phyloP scores from a whole-genome alignment of 83 land plant species.

The Isoetes engelmannii region DNA sequence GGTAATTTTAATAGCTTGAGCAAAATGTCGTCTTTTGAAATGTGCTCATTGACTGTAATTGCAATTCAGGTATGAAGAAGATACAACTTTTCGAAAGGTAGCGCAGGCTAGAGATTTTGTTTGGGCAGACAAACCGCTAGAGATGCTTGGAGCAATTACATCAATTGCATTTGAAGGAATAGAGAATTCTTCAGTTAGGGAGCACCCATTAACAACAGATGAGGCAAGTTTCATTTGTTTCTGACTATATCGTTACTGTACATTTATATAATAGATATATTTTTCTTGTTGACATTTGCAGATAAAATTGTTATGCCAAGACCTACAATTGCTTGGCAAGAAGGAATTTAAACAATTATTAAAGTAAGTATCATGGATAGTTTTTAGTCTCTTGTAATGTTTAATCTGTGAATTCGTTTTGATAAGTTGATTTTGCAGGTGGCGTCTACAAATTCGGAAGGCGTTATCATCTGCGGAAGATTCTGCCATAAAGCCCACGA shows the following conservation, averaged over 20 bases:
- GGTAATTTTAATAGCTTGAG: conserved; percentile 33
- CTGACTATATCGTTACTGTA: not conserved
- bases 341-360: conserved; percentile 81
- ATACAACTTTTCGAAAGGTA: conserved; percentile 46
- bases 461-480: conserved; percentile 40
- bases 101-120: conserved; percentile 60
- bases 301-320: conserved; percentile 81
- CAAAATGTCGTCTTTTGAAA: not conserved
- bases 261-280: not conserved
- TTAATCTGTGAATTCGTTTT: too few relatives aligned
- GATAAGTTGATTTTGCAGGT: conserved; percentile 29
- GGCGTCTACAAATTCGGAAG: conserved; percentile 65
- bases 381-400: not conserved
- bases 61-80: conserved; percentile 62
- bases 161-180: conserved; percentile 69
- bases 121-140: conserved; percentile 82
- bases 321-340: conserved; percentile 79
- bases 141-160: conserved; percentile 77
- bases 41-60: not conserved
- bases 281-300: conserved; percentile 22
- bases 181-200: conserved; percentile 45
- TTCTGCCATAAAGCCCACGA: conserved; percentile 13
- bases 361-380: conserved; percentile 44
- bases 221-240: conserved; percentile 39
- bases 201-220: conserved; percentile 72